These are phyloP conservation scores for Tylopilus rubrobrunneus DNA, from an alignment of 768 basidiomycete species.

Conservation along the genomic window DNA sequence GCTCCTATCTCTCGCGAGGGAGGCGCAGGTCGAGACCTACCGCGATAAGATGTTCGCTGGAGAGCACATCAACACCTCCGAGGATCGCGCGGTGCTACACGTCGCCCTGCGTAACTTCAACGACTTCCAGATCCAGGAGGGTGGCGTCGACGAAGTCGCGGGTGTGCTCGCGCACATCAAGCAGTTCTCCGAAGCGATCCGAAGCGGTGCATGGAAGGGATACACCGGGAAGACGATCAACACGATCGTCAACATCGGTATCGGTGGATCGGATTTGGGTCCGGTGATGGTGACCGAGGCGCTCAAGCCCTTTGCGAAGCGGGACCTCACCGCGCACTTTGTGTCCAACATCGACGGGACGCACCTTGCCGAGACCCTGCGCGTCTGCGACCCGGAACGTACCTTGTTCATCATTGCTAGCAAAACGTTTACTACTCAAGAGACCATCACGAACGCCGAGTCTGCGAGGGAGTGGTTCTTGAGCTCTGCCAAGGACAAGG, in stretches of 20 bases:
- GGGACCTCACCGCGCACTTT: conserved; percentile 83
- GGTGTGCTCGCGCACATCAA: conserved; percentile 89
- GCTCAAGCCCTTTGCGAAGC: conserved; percentile 87
- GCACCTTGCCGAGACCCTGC: conserved; percentile 86
- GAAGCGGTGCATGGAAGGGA: conserved; percentile 90
- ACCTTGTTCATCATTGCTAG: conserved; percentile 98
- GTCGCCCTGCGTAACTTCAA: conserved; percentile 82
- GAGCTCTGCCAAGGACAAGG: conserved; percentile 71
- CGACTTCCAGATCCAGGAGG: conserved; percentile 76
- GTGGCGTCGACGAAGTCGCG: conserved; percentile 77
- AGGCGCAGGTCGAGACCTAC: conserved; percentile 79
- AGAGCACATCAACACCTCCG: conserved; percentile 97
- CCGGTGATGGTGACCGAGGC: conserved; percentile 99
- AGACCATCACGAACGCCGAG: conserved; percentile 98
- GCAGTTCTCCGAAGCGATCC: conserved; percentile 78
- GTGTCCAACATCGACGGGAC: conserved; percentile 99
- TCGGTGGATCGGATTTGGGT: conserved; percentile 96
- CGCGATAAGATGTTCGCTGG: conserved; percentile 95
- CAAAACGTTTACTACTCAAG: conserved; percentile 99
- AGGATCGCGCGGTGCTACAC: conserved; percentile 95
- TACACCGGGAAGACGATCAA: conserved; percentile 95
- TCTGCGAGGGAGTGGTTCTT: conserved; percentile 96
- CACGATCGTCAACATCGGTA: conserved; percentile 97
- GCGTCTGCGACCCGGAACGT: conserved; percentile 79
- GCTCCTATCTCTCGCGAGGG: conserved; percentile 76